These are phyloP conservation scores for Rhodomyrtus tomentosa DNA, from an alignment of 345 rosid genomes.

Conservation along the genomic window DNA sequence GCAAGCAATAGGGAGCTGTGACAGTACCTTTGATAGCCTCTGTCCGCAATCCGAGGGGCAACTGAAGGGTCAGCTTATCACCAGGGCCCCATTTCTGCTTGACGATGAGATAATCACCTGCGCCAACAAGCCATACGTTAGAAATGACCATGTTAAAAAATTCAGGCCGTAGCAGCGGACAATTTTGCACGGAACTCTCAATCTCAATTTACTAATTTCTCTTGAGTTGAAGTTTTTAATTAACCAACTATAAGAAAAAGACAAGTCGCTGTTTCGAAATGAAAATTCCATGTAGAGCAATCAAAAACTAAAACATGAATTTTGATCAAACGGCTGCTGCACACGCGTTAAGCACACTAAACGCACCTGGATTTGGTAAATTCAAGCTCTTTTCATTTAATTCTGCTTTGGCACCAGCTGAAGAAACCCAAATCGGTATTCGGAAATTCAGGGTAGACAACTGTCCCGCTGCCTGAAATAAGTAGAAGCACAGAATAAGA, in stretches of 20 bases:
- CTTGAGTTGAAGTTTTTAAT: background rate
- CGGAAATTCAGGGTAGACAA: conserved; percentile 61
- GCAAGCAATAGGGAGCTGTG: background rate
- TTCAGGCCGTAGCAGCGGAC: background rate
- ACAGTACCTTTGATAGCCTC: conserved; percentile 64
- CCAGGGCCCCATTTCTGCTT: conserved; percentile 39
- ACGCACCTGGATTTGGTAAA: conserved; percentile 56
- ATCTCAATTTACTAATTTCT: background rate
- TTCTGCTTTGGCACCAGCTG: conserved; percentile 42
- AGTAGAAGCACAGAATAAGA: background rate
- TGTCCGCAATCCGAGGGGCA: conserved; percentile 48
- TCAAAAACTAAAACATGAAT: background rate
- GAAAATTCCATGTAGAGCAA: background rate
- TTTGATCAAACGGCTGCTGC: background rate
- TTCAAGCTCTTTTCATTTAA: conserved; percentile 40
- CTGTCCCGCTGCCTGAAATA: conserved; percentile 27
- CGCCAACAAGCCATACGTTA: background rate
- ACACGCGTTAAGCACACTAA: background rate
- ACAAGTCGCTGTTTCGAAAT: background rate
- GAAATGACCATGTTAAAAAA: background rate
- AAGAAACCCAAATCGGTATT: conserved; percentile 61
- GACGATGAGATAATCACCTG: conserved; percentile 54
- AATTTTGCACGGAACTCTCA: background rate
- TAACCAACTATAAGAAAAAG: background rate
- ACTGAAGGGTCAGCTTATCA: conserved; percentile 47